Base-by-base conservation (phyloP, 331 rosid species). In the Quercus phellos region DNA sequence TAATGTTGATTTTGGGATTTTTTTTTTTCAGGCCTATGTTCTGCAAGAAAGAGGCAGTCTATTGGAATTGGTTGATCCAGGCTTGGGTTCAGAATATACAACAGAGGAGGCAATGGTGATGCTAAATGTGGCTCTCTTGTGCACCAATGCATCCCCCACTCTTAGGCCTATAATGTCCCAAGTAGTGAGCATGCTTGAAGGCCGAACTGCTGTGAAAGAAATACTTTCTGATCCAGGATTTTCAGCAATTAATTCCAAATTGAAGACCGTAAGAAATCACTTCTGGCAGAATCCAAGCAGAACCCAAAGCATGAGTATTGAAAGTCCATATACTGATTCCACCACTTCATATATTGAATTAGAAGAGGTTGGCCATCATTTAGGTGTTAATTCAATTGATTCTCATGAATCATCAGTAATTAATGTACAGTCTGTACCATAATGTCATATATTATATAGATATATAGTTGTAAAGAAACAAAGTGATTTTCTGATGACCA, bases 101-200 rank as follows among this genome's bases (percentile, higher is more conserved):
- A 76, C 84, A 43, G 93, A 94, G 73, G 98, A 92, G 76, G 89
- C 87, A 54, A 87, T 89, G 84, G 75, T 90, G 27, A 84, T 94
- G 96, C 90, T 94, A 72, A 92, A 94, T 75, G 92, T 92, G 80
- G 96, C 94, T 68, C 97, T 94, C 53, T 53, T 92, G 22, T 92
- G 99, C 82, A 91, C 99, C 72, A 92, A 94, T 83, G 97, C 98
- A 32, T 89, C 98, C 19, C 99, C 99, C 9, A 94, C 96, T 13
- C 97, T 92, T 2, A 82, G 98, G 76, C 99, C 98, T 18, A 85
- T 83, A 51, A 94, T 92, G 98, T 81, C 93, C 19, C 96, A 92
- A 82, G 98, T 79, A 30, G 93, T 92, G 34, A 94, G 98, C 88
- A 94, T 94, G 95, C 96, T 94, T 2, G 98, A 94, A 87, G 99